phyloP scores from a whole-genome alignment of 495 filamentous ascomycete genomes.

The Penicillium salamii region DNA sequence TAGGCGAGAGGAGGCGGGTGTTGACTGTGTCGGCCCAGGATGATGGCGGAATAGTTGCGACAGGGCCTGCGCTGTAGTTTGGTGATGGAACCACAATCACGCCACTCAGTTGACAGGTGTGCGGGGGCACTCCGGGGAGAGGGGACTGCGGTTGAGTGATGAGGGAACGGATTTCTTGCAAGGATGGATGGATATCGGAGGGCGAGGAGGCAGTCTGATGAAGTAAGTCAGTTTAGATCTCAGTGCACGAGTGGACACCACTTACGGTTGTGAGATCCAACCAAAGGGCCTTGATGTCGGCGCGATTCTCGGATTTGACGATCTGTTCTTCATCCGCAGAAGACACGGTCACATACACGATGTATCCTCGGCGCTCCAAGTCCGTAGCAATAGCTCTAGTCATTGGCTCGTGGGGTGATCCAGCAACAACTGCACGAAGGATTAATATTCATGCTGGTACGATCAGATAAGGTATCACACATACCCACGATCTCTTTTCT shows the following conservation, averaged over 20 bases:
- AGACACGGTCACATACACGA: constrained; percentile 84
- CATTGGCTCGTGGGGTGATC: constrained; percentile 75
- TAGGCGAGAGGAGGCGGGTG: constrained; percentile 86
- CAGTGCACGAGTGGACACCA: background rate
- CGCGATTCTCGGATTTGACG: constrained; percentile 68
- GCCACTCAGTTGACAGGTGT: constrained; percentile 71
- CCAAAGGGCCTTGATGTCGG: constrained; percentile 77
- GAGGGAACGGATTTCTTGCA: constrained; percentile 55
- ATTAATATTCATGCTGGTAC: constrained; percentile 12
- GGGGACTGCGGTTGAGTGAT: constrained; percentile 71
- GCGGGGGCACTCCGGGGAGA: constrained; percentile 65
- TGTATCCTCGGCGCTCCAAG: constrained; percentile 86
- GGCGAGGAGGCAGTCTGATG: constrained; percentile 50
- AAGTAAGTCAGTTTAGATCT: constrained; percentile 24
- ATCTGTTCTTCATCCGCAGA: constrained; percentile 77
- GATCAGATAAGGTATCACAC: constrained; percentile 9
- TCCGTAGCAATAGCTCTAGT: constrained; percentile 78
- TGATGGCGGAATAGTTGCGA: constrained; percentile 77
- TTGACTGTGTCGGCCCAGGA: constrained; percentile 87
- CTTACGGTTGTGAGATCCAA: constrained; percentile 68
- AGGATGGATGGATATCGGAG: constrained; percentile 48
- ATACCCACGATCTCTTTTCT: constrained; percentile 78
- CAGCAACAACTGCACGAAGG: constrained; percentile 62
- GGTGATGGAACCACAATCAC: constrained; percentile 67
- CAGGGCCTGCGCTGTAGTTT: constrained; percentile 66